Evolutionary conservation across 1,284 basidiomycete genomes (phyloP).

Genomic region (Amylostereum areolatum): DNA sequence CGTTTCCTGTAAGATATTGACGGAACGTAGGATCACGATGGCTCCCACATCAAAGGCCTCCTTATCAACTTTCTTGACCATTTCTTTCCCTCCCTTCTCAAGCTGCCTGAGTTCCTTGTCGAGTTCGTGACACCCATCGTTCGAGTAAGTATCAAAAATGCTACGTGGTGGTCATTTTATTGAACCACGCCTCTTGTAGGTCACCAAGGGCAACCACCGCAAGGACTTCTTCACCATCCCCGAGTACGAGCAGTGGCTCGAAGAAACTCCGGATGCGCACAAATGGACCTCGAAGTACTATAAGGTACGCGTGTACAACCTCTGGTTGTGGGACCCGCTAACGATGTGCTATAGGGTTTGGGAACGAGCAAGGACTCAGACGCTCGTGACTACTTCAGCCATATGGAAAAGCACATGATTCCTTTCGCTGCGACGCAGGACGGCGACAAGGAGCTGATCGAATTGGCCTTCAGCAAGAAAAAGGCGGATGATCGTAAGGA

Average conservation of each 20-base stretch:
- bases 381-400: slow-evolving; percentile 89
- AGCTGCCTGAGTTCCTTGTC: slow-evolving; percentile 89
- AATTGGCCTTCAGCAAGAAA: slow-evolving; percentile 99
- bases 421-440: slow-evolving; percentile 81
- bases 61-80: slow-evolving; percentile 98
- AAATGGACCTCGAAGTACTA: slow-evolving; percentile 95
- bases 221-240: slow-evolving; percentile 97
- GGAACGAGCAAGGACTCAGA: slow-evolving; percentile 90
- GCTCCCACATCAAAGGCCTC: slow-evolving; percentile 98
- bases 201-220: slow-evolving; percentile 76
- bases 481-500: slow-evolving; percentile 99
- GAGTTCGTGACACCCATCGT: slow-evolving; percentile 99
- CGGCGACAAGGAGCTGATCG: slow-evolving; percentile 87
- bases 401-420: slow-evolving; percentile 92
- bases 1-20: slow-evolving; percentile 1
- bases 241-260: slow-evolving; percentile 93
- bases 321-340: background rate
- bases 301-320: slow-evolving; percentile 57
- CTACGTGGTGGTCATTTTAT: background rate
- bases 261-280: slow-evolving; percentile 71
- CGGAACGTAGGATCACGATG: slow-evolving; percentile 88
- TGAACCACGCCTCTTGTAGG: slow-evolving; percentile 31
- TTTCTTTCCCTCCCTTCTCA: slow-evolving; percentile 94
- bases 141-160: slow-evolving; percentile 51
- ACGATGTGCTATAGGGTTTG: slow-evolving; percentile 64